Evolutionary conservation across 306 rosid genomes (phyloP).

Genomic region (Cotoneaster glaucophyllus): DNA sequence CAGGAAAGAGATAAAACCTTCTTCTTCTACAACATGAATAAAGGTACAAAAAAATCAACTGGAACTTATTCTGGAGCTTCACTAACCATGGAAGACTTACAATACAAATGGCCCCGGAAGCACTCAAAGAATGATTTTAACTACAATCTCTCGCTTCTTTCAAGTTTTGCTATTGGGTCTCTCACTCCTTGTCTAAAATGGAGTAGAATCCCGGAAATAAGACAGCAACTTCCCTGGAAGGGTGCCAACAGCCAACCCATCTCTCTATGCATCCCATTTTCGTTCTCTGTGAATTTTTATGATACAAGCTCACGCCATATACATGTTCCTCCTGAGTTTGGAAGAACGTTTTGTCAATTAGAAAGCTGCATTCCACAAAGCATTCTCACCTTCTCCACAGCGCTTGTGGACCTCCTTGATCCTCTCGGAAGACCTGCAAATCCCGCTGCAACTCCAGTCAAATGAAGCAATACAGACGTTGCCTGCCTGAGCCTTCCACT

Average conservation of each 20-base stretch:
- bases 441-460: constrained; percentile 63
- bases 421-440: constrained; percentile 53
- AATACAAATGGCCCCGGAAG: constrained; percentile 9
- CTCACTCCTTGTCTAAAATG: constrained; percentile 31
- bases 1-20: background rate
- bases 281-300: background rate
- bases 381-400: constrained; percentile 56
- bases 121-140: constrained; percentile 23
- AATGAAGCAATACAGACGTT: constrained; percentile 51
- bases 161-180: constrained; percentile 19
- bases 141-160: constrained; percentile 2
- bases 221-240: background rate
- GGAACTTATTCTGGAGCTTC: constrained; percentile 20
- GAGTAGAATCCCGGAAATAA: constrained; percentile 23
- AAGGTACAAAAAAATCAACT: background rate
- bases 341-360: constrained; percentile 12
- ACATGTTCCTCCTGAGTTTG: constrained; percentile 24
- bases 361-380: constrained; percentile 44
- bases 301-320: constrained; percentile 10
- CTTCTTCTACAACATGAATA: constrained; percentile 4
- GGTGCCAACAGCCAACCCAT: background rate
- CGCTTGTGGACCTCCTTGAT: constrained; percentile 59
- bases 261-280: constrained; percentile 13
- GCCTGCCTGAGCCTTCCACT: constrained; percentile 66
- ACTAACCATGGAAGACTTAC: constrained; percentile 15